phyloP scores from a whole-genome alignment of 148 eudicot species.

The Cornus controversa region DNA sequence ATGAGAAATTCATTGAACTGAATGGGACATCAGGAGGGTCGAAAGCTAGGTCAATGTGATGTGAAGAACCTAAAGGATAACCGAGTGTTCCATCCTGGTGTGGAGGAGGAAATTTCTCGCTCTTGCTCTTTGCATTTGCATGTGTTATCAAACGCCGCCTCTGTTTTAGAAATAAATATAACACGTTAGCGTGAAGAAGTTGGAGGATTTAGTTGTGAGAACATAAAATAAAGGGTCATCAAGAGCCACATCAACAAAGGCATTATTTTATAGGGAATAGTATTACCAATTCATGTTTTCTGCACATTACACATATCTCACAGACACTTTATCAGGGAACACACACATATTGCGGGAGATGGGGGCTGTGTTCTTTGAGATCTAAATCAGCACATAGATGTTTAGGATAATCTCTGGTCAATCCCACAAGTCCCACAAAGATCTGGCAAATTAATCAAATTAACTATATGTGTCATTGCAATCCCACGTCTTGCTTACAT shows the following conservation, averaged over 20 bases:
- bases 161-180: slow-evolving; percentile 26
- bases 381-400: too few species aligned
- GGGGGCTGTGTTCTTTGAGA: too few species aligned
- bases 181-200: not conserved
- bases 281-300: too few species aligned
- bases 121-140: slow-evolving; percentile 79
- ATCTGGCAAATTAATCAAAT: not conserved
- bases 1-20: slow-evolving; percentile 66
- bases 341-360: too few species aligned
- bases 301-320: too few species aligned
- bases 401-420: not conserved
- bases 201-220: not conserved
- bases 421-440: not conserved
- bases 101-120: slow-evolving; percentile 89
- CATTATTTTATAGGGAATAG: too few species aligned
- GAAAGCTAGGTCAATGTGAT: slow-evolving; percentile 45
- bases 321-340: too few species aligned
- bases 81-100: slow-evolving; percentile 84
- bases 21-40: slow-evolving; percentile 63
- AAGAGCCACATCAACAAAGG: not conserved
- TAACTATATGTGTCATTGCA: too few species aligned
- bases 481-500: not conserved
- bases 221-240: not conserved
- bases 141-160: slow-evolving; percentile 66
- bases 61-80: slow-evolving; percentile 51